These are phyloP conservation scores for Tricholoma sp. DNA, from an alignment of 768 basidiomycete genomes.

Conservation along the genomic window DNA sequence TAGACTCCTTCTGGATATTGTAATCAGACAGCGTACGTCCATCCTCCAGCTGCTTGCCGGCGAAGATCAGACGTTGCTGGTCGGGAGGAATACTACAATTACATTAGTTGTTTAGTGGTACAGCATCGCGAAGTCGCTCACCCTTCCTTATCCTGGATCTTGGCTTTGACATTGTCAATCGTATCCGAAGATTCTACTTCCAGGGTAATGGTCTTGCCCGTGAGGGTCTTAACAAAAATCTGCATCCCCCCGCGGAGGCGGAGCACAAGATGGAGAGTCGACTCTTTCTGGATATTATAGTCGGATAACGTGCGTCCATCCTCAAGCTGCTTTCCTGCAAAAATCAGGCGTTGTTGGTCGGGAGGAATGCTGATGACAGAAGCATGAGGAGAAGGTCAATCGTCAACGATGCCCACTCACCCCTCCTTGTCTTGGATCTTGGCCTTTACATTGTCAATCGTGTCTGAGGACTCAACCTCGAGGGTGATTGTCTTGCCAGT, in stretches of 20 bases:
- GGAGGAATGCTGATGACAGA: slow-evolving; percentile 52
- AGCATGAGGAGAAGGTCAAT: slow-evolving; percentile 2
- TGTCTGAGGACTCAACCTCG: slow-evolving; percentile 68
- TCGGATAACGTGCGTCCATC: slow-evolving; percentile 73
- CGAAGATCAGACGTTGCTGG: slow-evolving; percentile 94
- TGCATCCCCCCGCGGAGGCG: slow-evolving; percentile 59
- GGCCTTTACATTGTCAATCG: slow-evolving; percentile 67
- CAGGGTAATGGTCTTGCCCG: slow-evolving; percentile 88
- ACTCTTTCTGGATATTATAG: slow-evolving; percentile 66
- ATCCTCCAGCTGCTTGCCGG: slow-evolving; percentile 93
- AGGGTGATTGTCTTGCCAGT: slow-evolving; percentile 78
- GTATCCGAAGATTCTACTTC: slow-evolving; percentile 79
- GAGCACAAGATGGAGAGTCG: slow-evolving; percentile 51
- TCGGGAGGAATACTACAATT: slow-evolving; percentile 66
- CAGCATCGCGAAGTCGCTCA: slow-evolving; percentile 13
- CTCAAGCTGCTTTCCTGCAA: slow-evolving; percentile 81
- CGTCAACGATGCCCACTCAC: slow-evolving; percentile 30
- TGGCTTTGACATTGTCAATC: slow-evolving; percentile 75
- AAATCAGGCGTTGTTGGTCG: slow-evolving; percentile 76
- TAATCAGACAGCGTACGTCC: slow-evolving; percentile 87
- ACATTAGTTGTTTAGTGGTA: neutral
- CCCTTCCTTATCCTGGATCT: slow-evolving; percentile 84
- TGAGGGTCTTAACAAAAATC: slow-evolving; percentile 85
- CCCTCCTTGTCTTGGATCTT: slow-evolving; percentile 91
- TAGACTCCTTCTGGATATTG: slow-evolving; percentile 95